Evolutionary conservation across 140 eudicot genomes (phyloP), one percentile per base, ranked within the genome.

Genomic region (Anethum foeniculum): DNA sequence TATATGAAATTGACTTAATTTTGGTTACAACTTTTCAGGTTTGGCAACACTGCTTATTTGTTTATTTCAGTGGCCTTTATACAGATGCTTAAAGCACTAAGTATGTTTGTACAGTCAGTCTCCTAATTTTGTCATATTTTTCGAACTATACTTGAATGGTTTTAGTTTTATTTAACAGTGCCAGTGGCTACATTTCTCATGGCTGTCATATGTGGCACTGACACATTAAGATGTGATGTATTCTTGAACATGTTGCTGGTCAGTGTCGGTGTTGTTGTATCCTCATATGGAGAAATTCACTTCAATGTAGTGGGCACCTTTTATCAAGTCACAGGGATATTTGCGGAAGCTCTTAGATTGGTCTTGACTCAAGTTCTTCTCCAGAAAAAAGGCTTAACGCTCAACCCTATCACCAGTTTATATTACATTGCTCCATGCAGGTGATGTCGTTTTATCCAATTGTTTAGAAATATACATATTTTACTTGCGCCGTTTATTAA

Each of bases 381-480:
- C 80, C 99, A 95, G 82, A 95, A 92, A 84, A 92, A 92, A 93
- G 99, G 99, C 79, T 89, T 95, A 77, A 86, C 96, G 19, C 88
- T 95, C 71, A 95, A 90, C 85, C 97, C 99, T 10, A 95, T 95
- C 78, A 95, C 99, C 76, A 95, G 99, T 88, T 81, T 95, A 52
- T 95, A 95, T 80, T 95, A 95, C 88, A 92, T 95, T 34, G 99
- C 99, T 82, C 99, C 99, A 43, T 95, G 99, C 99, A 95, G 99
- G 97, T 95, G 85, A 58, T 67, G 27, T 81, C 25, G 68, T 39
- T 75, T 60, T 56, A 39, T 18, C 32, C 34, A 14, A 7, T 38
- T 13, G 14, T 2, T 48, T 32, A 44, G 58, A 25, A 7, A 60
- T 60, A 60, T n/a, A n/a, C 12, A n/a, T n/a, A 21, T 7, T 67